Conservation (phyloP, 805 yeast species). For the Kazachstania martiniae region DNA sequence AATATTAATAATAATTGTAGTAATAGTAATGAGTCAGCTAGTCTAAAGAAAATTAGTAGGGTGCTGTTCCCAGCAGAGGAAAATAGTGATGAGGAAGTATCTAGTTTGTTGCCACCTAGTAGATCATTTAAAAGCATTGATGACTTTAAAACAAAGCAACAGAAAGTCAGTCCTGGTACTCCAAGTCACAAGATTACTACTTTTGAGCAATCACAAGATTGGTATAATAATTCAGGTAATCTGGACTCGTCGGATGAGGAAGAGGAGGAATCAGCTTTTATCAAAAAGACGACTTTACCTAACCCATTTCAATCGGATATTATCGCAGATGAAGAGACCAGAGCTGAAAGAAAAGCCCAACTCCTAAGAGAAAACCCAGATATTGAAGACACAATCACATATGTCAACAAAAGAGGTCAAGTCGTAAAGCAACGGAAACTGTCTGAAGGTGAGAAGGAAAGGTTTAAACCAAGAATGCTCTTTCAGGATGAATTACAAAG, state of each 20-base stretch:
- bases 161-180: conserved; percentile 21
- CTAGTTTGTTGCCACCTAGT: background rate
- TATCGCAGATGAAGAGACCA: conserved; percentile 7
- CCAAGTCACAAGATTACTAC: conserved; percentile 29
- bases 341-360: conserved; percentile 7
- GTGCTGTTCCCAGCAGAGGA: conserved; percentile 16
- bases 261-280: conserved; percentile 5
- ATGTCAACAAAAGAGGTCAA: conserved; percentile 28
- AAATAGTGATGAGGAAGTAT: conserved; percentile 4
- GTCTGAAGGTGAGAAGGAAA: conserved; percentile 12
- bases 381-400: conserved; percentile 18
- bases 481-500: conserved; percentile 10
- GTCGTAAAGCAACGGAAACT: conserved; percentile 17
- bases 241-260: conserved; percentile 12
- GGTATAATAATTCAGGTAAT: conserved; percentile 24
- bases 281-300: background rate
- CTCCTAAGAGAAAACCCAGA: conserved; percentile 13
- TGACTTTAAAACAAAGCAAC: background rate
- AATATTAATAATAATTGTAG: no score
- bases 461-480: conserved; percentile 23
- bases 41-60: conserved; percentile 13
- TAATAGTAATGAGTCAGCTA: conserved; percentile 1
- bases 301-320: conserved; percentile 13
- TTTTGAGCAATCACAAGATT: conserved; percentile 23
- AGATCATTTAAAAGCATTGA: background rate